Base-by-base conservation (phyloP, 1,139 yeast genomes). In the Yamadazyma membranifaciens region DNA sequence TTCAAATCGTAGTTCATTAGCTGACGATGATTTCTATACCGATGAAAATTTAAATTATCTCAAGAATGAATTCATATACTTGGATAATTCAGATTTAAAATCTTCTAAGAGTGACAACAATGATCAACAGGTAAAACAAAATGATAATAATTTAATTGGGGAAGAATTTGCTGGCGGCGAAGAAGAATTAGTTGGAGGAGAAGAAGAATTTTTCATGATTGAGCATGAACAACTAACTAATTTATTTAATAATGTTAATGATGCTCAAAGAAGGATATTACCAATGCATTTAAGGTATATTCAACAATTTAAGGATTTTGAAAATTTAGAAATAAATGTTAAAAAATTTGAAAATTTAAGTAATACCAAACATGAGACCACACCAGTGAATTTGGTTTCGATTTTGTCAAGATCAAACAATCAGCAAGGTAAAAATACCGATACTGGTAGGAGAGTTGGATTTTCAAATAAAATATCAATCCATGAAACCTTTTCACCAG, bases 401-500 rank as follows among this genome's bases (percentile, higher is more conserved):
- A 46, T 48, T 32, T 40, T 48, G 17, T 38, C 37, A 30, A 63
- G 38, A 49, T 64, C 37, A 49, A 13, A 27, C 15, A 14, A 9
- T 6, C 49, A 52, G 40, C 6, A 17, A n/a, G 24, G 17, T 10
- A 55, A 51, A 30, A 56, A 61, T 40, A 56, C 56, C 32, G 17
- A 20, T 20, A 39, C 44, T 32, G 61, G 56, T 33, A 11, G 35
- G 14, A 54, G 50, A 30, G 80, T 75, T 25, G 46, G 47, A 31
- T 78, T 78, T 48, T 65, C 78, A n/a, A 66, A 70, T 45, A 65
- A 65, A 43, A 62, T 76, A 20, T 57, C 54, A 27, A 60, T 75
- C 36, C 71, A 68, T 45, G 79, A 75, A 44, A 75, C 83, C 0
- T 73, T 63, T 49, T 65, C 80, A 2, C 67, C 78, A 3, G 67